Conservation (phyloP, 2,329 filamentous ascomycete species). For the Clarireedia sp. region DNA sequence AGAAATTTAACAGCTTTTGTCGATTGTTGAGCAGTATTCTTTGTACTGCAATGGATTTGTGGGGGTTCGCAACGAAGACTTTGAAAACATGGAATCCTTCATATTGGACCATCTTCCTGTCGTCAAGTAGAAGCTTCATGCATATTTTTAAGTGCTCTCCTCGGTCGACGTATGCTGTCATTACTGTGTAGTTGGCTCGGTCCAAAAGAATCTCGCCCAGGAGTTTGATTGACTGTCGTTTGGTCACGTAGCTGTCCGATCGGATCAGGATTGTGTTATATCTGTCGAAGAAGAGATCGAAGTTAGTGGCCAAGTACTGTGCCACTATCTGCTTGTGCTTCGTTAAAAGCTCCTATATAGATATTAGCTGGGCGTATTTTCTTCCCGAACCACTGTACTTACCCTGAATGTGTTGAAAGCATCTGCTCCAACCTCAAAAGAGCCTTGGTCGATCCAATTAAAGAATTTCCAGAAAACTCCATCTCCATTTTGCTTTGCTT, state of each 20-base stretch:
- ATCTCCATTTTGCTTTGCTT: slow-evolving; percentile 64
- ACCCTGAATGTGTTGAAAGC: slow-evolving; percentile 96
- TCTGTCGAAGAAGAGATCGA: slow-evolving; percentile 83
- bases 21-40: slow-evolving; percentile 95
- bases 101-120: slow-evolving; percentile 98
- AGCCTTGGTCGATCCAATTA: slow-evolving; percentile 91
- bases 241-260: slow-evolving; percentile 94
- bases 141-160: slow-evolving; percentile 96
- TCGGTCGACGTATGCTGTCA: slow-evolving; percentile 93
- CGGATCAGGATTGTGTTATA: slow-evolving; percentile 86
- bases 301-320: slow-evolving; percentile 80
- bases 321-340: slow-evolving; percentile 89
- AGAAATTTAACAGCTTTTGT: slow-evolving; percentile 79
- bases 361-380: slow-evolving; percentile 11
- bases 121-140: slow-evolving; percentile 94
- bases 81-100: slow-evolving; percentile 99
- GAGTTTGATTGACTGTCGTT: slow-evolving; percentile 95
- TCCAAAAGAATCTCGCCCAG: slow-evolving; percentile 92
- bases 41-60: slow-evolving; percentile 94
- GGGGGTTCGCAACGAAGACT: slow-evolving; percentile 96
- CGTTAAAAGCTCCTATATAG: slow-evolving; percentile 75
- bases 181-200: slow-evolving; percentile 92
- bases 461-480: slow-evolving; percentile 98
- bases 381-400: slow-evolving; percentile 28
- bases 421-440: slow-evolving; percentile 94